These are phyloP conservation scores for Cichorium intybus DNA, from an alignment of 140 eudicot species.

Conservation along the genomic window DNA sequence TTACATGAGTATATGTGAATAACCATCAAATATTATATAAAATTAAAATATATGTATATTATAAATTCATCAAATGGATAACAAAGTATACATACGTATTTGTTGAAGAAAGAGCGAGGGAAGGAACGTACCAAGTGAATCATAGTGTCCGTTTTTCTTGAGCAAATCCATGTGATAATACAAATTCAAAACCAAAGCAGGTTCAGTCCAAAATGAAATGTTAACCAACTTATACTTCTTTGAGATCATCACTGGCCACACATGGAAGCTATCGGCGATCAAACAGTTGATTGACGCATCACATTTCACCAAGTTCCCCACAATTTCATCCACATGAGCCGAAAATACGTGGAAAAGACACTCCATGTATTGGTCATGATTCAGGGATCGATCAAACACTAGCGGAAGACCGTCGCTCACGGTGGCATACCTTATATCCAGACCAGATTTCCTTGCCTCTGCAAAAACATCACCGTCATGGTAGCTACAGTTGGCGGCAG, in stretches of 20 bases:
- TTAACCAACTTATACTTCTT: constrained; percentile 47
- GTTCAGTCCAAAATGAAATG: constrained; percentile 73
- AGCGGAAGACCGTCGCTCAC: constrained; percentile 67
- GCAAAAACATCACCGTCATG: constrained; percentile 37
- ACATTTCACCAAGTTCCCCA: constrained; percentile 33
- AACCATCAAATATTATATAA: neutral
- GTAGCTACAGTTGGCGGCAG: neutral
- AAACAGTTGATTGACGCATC: constrained; percentile 42
- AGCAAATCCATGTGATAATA: constrained; percentile 73
- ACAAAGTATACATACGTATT: neutral
- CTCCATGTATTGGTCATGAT: constrained; percentile 67
- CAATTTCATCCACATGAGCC: constrained; percentile 55
- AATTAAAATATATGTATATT: no score
- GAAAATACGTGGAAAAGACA: constrained; percentile 51
- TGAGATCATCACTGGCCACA: constrained; percentile 58
- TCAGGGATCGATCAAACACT: constrained; percentile 60
- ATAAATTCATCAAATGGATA: no score
- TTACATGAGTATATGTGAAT: no score
- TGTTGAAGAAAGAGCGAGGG: neutral
- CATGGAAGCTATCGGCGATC: constrained; percentile 67
- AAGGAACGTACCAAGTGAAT: constrained; percentile 34
- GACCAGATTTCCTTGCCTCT: constrained; percentile 55
- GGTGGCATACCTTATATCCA: constrained; percentile 64
- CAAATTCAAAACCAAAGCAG: constrained; percentile 56
- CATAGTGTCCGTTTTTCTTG: constrained; percentile 66